Conservation (phyloP, 2,329 filamentous ascomycete genomes). For the Fusarium miscanthi region DNA sequence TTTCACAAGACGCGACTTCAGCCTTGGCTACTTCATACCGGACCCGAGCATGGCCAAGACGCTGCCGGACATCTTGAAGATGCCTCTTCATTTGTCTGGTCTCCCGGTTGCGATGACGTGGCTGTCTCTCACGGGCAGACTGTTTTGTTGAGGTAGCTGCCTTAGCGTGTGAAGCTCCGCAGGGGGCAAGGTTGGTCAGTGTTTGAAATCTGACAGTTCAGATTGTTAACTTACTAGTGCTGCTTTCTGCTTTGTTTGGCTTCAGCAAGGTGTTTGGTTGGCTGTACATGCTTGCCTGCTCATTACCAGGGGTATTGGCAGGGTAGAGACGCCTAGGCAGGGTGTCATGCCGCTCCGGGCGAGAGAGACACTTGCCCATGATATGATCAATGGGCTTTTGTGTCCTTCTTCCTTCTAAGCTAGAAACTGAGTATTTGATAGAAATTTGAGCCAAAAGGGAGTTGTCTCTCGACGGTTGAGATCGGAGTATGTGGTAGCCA, state of each 20-base stretch:
- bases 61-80: neutral
- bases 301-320: neutral
- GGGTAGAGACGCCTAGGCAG: neutral
- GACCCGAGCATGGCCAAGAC: neutral
- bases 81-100: neutral
- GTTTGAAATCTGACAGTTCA: neutral
- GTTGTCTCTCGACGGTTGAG: neutral
- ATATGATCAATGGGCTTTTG: neutral
- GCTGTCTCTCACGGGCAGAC: neutral
- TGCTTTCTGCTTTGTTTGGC: neutral
- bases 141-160: neutral
- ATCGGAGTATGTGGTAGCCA: neutral
- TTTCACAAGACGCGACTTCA: neutral
- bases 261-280: neutral
- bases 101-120: neutral
- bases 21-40: neutral
- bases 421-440: rapidly evolving
- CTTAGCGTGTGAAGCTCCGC: neutral
- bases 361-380: neutral
- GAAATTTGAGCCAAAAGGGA: neutral
- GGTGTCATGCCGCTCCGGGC: neutral
- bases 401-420: rapidly evolving
- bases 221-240: neutral
- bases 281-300: neutral
- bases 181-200: neutral